phyloP scores from a whole-genome alignment of 805 yeast species.

The Cyberlindnera amylophila region DNA sequence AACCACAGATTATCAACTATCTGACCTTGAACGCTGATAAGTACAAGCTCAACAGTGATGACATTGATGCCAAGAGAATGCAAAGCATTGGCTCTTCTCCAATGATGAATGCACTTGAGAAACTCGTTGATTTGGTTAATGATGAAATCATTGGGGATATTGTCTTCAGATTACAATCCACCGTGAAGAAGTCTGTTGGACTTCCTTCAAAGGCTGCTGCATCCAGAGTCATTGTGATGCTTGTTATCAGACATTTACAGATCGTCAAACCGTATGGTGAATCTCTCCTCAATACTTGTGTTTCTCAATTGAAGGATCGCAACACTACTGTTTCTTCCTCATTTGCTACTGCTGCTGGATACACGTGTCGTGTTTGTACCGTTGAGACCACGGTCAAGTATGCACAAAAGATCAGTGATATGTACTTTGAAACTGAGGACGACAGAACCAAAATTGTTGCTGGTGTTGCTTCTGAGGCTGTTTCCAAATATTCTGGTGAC shows the following conservation, averaged over 20 bases:
- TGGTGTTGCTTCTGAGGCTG: slow-evolving; percentile 59
- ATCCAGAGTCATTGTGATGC: slow-evolving; percentile 62
- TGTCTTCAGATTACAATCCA: slow-evolving; percentile 45
- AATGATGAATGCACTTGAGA: slow-evolving; percentile 81
- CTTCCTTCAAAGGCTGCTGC: slow-evolving; percentile 89
- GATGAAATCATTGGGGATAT: slow-evolving; percentile 35
- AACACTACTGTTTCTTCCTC: slow-evolving; percentile 72
- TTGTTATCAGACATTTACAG: slow-evolving; percentile 54
- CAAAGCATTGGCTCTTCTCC: slow-evolving; percentile 79
- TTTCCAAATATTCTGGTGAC: slow-evolving; percentile 66
- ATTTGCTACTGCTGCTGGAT: slow-evolving; percentile 78
- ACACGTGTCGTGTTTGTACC: slow-evolving; percentile 61
- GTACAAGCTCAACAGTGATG: slow-evolving; percentile 66
- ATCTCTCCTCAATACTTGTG: slow-evolving; percentile 53
- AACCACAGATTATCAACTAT: slow-evolving; percentile 87
- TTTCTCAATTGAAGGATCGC: slow-evolving; percentile 58
- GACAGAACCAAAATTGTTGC: slow-evolving; percentile 48
- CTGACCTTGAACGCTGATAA: slow-evolving; percentile 84
- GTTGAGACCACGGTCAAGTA: slow-evolving; percentile 50
- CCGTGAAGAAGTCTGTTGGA: slow-evolving; percentile 73
- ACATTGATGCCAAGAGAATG: slow-evolving; percentile 73
- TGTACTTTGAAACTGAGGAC: slow-evolving; percentile 58
- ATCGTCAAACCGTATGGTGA: slow-evolving; percentile 52
- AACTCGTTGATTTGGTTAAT: slow-evolving; percentile 55
- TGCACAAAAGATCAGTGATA: slow-evolving; percentile 43